Evolutionary conservation across 768 basidiomycete genomes (phyloP), one percentile per base, ranked within the genome.

Genomic region (Suillus clintonianus): DNA sequence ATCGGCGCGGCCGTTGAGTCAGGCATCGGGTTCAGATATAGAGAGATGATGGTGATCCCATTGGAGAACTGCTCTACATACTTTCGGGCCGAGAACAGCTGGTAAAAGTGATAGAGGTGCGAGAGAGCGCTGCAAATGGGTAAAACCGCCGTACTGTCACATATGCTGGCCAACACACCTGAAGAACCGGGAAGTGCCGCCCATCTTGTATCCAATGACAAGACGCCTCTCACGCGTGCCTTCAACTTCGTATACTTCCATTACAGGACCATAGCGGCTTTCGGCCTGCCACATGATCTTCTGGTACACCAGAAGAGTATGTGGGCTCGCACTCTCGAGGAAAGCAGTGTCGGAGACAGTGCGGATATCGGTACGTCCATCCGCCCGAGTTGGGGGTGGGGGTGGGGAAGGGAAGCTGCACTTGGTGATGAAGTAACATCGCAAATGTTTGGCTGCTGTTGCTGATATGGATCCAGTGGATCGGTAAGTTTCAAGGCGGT

Each of bases 61-160:
- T 99, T 99, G 64, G 91, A 86, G 82, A 99, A 99, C 84, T 99
- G 95, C 78, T 99, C 97, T 66, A 97, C 95, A 77, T 99, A 99
- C 83, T 99, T 99, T 63, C 97, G 85, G n/a, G 93, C 88, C 13
- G 94, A 96, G 77, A 95, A 99, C 42, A 99, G 87, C 51, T 91
- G 89, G 79, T 99, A 99, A 79, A 92, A 99, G 77, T 99, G 97
- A 80, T 99, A 99, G 5, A 99, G 84, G 71, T 97, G 97, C 59
- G 92, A 95, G 27, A 99, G 83, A 14, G 95, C 95, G 68, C 94
- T 90, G 30, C 4, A 13, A 72, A 65, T 55, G 51, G 60, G 30
- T 63, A 55, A 69, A 63, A 63, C 53, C 45, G 34, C 62, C 61
- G 57, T 60, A 55, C 6, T 60, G 30, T 30, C 19, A 8, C 11